Base-by-base conservation (phyloP, 805 yeast genomes). In the Kockiozyma suomiensis region DNA sequence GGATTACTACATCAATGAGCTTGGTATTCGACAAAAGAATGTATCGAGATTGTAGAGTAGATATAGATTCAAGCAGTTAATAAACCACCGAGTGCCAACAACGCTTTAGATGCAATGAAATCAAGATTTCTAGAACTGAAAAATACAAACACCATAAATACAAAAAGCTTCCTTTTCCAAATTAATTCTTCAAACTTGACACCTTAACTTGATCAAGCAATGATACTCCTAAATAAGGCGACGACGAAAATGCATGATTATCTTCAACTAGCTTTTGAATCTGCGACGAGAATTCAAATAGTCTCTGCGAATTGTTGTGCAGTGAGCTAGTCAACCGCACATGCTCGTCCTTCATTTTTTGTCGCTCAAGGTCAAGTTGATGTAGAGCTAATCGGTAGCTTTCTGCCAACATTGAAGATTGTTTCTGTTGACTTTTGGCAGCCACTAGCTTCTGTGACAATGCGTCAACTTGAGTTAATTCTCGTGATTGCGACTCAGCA, bases 251-350 rank as follows among this genome's bases (percentile, higher is more conserved):
- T 17, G 59, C 8, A 28, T 26, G 40, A 30, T 35, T 57, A 28
- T 28, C 35, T n/a, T 28, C 59, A 13, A 55, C 56, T 26, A 62
- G 59, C 25, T 50, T 26, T 43, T 61, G 62, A 10, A 61, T 32
- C 17, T 53, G 62, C 10, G 51, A 26, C 13, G 48, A 51, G 46
- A 56, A 60, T 23, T 52, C 61, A 3, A 51, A 43, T 33, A 46
- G 28, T 56, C 25, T 26, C 33, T n/a, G 43, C 59, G 45, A 53
- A 50, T 21, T 53, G 47, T n/a, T 30, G 19, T 32, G 56, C 25
- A 49, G 33, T 6, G 53, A n/a, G 1, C 28, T 25, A 4, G 53
- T 37, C 46, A 58, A 30, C 4, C 50, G 28, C 28, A 7, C 19
- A 13, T 54, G 43, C 45, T 38, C 41, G n/a, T 41, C 46, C 26